These are phyloP conservation scores for Boletus pseudopeckii DNA, from an alignment of 768 basidiomycete species.

Conservation along the genomic window DNA sequence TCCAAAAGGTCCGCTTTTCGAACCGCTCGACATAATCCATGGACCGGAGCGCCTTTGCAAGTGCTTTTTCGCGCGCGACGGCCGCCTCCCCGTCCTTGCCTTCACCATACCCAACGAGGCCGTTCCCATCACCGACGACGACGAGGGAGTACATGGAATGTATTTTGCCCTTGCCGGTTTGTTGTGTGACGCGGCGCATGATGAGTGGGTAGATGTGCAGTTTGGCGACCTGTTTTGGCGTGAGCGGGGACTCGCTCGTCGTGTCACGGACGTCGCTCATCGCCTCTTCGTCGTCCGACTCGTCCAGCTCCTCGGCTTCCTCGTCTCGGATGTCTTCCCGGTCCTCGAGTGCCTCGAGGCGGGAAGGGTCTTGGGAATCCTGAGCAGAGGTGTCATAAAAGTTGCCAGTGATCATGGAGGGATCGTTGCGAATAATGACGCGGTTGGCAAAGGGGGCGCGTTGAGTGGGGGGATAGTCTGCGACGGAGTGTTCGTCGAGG, in stretches of 20 bases:
- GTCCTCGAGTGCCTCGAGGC: constrained; percentile 3
- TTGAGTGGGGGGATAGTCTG: constrained; percentile 50
- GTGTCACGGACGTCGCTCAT: constrained; percentile 15
- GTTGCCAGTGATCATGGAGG: constrained; percentile 55
- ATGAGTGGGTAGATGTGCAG: constrained; percentile 43
- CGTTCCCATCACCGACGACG: constrained; percentile 80
- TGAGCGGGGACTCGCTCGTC: constrained; percentile 16
- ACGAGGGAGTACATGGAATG: constrained; percentile 57
- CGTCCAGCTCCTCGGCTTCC: constrained; percentile 17
- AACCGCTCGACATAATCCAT: constrained; percentile 96
- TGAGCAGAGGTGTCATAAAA: constrained; percentile 23
- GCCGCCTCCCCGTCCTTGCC: constrained; percentile 64
- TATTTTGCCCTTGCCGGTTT: constrained; percentile 94
- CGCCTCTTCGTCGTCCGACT: constrained; percentile 19
- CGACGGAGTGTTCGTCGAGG: constrained; percentile 56
- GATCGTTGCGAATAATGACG: constrained; percentile 66
- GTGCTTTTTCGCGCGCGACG: constrained; percentile 56
- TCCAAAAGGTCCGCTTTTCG: constrained; percentile 93
- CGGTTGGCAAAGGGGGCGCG: constrained; percentile 56
- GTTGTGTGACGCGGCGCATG: constrained; percentile 66
- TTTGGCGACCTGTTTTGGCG: constrained; percentile 24
- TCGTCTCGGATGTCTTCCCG: constrained; percentile 8
- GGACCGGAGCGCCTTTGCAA: constrained; percentile 69
- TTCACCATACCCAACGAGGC: constrained; percentile 78
- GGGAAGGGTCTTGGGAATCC: background rate